Base-by-base conservation (phyloP, 1,284 basidiomycete species). In the Porodaedalea pini region DNA sequence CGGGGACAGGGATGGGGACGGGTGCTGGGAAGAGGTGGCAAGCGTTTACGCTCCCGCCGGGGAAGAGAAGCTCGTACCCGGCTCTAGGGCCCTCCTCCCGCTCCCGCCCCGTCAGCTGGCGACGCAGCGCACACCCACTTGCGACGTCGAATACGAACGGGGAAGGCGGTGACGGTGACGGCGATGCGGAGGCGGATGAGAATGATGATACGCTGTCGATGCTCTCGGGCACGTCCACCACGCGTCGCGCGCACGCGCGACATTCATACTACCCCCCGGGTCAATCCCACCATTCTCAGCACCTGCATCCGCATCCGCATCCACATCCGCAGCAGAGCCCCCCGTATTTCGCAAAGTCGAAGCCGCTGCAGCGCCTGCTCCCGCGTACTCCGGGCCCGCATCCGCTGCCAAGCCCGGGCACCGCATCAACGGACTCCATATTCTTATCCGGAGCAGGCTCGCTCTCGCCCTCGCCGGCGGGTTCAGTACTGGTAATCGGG, bases 401-500 rank as follows among this genome's bases (percentile, higher is more conserved):
- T 15, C 41, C 41, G 21, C n/a, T 10, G 11, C n/a, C 45, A 3
- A 25, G 19, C 15, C 13, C 27, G 4, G 45, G 25, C 13, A 25
- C 23, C 25, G 15, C 25, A 3, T 47, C 45, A 5, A 47, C 45
- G 1, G 45, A 47, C 13, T 47, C 45, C 4, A 13, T 47, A 21
- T 47, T 29, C 23, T 27, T 47, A 3, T 15, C 45, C 25, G 41
- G 41, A 2, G 52, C 29, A 41, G 17, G n/a, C 37, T 15, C 13
- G n/a, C 29, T 5, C n/a, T 31, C n/a, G 36, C 13, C 32, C 1
- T 53, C 51, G 15, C 43, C 51, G 4, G 51, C 49, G 13, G 56
- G 56, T 6, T 52, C 48, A 13, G 48, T 60, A n/a, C 23, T 60
- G 23, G 48, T 60, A 31, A 60, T 60, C 32, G 37, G 45, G 17